Evolutionary conservation across 805 yeast species (phyloP).

Genomic region (Candida stauntonica): DNA sequence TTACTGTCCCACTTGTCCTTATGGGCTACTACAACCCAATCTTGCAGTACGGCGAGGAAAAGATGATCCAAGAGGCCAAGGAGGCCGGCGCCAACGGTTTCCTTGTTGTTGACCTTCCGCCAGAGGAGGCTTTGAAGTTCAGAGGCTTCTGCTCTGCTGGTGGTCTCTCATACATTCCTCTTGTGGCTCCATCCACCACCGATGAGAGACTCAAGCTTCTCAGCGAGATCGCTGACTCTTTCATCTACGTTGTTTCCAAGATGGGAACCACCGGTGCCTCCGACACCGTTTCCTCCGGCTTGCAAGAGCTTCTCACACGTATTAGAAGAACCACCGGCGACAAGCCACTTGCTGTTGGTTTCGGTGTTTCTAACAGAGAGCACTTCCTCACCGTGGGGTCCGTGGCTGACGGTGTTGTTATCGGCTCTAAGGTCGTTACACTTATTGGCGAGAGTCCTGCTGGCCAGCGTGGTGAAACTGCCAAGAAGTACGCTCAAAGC

Average conservation of each 20-base stretch:
- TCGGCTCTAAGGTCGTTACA: constrained; percentile 82
- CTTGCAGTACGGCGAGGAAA: constrained; percentile 81
- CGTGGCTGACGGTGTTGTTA: constrained; percentile 91
- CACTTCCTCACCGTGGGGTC: constrained; percentile 79
- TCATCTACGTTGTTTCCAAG: constrained; percentile 92
- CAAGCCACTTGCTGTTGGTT: constrained; percentile 90
- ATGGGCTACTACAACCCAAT: constrained; percentile 99
- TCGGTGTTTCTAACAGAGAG: constrained; percentile 92
- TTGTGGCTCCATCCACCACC: constrained; percentile 95
- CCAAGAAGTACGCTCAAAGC: constrained; percentile 60
- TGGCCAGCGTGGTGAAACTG: constrained; percentile 57
- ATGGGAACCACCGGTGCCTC: constrained; percentile 98
- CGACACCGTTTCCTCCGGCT: constrained; percentile 54
- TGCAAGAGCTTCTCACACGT: constrained; percentile 64
- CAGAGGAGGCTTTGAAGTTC: constrained; percentile 91
- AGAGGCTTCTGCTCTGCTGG: constrained; percentile 63
- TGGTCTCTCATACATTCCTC: constrained; percentile 83
- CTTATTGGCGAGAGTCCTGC: constrained; percentile 59
- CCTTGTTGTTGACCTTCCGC: constrained; percentile 93
- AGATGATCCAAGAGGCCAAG: constrained; percentile 72
- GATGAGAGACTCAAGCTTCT: constrained; percentile 78
- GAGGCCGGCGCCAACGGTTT: constrained; percentile 93
- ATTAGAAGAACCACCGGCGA: constrained; percentile 74
- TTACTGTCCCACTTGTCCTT: constrained; percentile 80
- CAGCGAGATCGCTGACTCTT: constrained; percentile 87